A percentile compares a stretch with the other conserved stretches of the same genome.
Conservation (phyloP, 2,329 filamentous ascomycete genomes). For the Coleophoma eucalyptorum region DNA sequence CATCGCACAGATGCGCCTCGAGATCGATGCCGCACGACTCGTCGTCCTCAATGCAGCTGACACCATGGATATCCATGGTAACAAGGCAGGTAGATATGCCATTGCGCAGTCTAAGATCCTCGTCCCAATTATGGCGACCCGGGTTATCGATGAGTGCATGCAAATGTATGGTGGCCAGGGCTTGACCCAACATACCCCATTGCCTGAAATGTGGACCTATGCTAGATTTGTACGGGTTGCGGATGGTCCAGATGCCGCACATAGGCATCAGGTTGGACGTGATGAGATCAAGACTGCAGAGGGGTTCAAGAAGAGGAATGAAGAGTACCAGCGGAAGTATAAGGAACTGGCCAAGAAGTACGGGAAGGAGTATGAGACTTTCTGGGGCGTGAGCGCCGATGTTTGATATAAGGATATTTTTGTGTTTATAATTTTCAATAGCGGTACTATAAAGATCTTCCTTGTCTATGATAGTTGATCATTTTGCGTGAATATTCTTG, state of each 20-base stretch:
- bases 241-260: conserved; percentile 36
- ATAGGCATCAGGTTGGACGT: conserved; percentile 36
- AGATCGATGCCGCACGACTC: conserved; percentile 33
- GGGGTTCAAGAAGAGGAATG: conserved; percentile 28
- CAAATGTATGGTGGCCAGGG: conserved; percentile 38
- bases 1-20: conserved; percentile 36
- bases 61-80: conserved; percentile 35
- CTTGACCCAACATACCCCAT: conserved; percentile 35
- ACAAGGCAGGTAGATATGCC: conserved; percentile 34
- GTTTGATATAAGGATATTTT: background rate
- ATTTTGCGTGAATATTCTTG: too few relatives aligned
- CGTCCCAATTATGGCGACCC: conserved; percentile 33
- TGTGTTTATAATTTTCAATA: too few relatives aligned
- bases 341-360: conserved; percentile 7
- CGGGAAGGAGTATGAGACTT: conserved; percentile 10
- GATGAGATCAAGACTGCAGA: conserved; percentile 37
- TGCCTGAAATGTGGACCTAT: conserved; percentile 39
- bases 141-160: conserved; percentile 38
- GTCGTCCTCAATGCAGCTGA: conserved; percentile 37
- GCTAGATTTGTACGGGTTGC: conserved; percentile 36
- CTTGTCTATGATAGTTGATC: too few relatives aligned
- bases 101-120: conserved; percentile 39
- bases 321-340: conserved; percentile 27
- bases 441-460: too few relatives aligned
- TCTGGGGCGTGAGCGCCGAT: conserved; percentile 7